Evolutionary conservation across 2,329 filamentous ascomycete species (phyloP).

Genomic region (Stagonosporopsis cucurbitacearum): DNA sequence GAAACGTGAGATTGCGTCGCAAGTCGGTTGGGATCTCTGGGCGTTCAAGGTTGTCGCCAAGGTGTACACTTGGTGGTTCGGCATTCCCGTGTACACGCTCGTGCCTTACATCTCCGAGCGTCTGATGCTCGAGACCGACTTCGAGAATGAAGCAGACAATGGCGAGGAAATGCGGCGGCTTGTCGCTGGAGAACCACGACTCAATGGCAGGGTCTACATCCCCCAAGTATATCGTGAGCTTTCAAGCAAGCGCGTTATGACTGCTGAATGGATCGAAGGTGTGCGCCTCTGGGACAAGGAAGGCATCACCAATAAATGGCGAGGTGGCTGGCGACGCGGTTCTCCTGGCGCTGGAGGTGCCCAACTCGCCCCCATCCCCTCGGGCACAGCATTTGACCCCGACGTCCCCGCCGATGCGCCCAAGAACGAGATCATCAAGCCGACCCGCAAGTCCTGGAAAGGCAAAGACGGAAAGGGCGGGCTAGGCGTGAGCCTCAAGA

Average conservation of each 20-base stretch:
- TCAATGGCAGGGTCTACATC: constrained; percentile 84
- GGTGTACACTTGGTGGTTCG: constrained; percentile 86
- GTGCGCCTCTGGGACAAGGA: constrained; percentile 92
- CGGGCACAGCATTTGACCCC: constrained; percentile 44
- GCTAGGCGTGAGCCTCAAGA: constrained; percentile 79
- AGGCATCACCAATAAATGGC: constrained; percentile 77
- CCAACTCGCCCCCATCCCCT: constrained; percentile 59
- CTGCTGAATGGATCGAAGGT: constrained; percentile 97
- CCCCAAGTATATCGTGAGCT: constrained; percentile 84
- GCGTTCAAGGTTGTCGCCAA: constrained; percentile 87
- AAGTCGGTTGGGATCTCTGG: constrained; percentile 95
- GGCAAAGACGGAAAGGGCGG: constrained; percentile 77
- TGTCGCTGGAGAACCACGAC: constrained; percentile 74
- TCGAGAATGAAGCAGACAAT: constrained; percentile 89
- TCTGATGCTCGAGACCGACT: constrained; percentile 92
- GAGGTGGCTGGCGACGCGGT: constrained; percentile 75
- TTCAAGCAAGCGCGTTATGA: constrained; percentile 83
- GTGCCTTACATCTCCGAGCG: constrained; percentile 94
- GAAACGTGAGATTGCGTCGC: constrained; percentile 89
- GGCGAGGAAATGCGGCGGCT: constrained; percentile 81
- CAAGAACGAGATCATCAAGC: constrained; percentile 71
- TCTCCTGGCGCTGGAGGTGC: constrained; percentile 78
- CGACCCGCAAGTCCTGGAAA: constrained; percentile 78
- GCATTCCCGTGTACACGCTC: constrained; percentile 88
- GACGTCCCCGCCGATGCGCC: constrained; percentile 42